Percentiles rank a stretch among this genome's conserved stretches.
These are phyloP conservation scores for Yarrowia sp. DNA, from an alignment of 805 yeast genomes.

Conservation along the genomic window DNA sequence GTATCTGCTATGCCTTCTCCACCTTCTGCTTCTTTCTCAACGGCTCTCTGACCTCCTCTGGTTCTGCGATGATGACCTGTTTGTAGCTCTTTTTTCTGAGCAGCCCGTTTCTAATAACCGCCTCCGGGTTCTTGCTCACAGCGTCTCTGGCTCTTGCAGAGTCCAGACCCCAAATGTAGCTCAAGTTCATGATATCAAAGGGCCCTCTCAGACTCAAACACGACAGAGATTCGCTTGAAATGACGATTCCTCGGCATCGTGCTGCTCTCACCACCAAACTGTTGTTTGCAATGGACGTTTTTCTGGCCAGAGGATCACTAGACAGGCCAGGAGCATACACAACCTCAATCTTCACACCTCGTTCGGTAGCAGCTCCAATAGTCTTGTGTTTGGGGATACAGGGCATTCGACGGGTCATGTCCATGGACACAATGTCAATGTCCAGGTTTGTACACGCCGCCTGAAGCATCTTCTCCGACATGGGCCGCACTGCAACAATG, in stretches of 20 bases:
- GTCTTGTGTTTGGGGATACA: slow-evolving; percentile 79
- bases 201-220: slow-evolving; percentile 59
- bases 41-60: background rate
- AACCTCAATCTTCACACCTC: slow-evolving; percentile 82
- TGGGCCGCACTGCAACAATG: slow-evolving; percentile 76
- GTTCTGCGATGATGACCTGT: slow-evolving; percentile 49
- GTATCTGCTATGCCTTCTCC: background rate
- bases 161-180: slow-evolving; percentile 69
- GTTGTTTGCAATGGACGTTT: slow-evolving; percentile 67
- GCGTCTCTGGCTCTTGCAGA: slow-evolving; percentile 58
- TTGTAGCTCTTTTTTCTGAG: slow-evolving; percentile 72
- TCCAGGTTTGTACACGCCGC: slow-evolving; percentile 73
- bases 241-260: slow-evolving; percentile 72
- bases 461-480: slow-evolving; percentile 73
- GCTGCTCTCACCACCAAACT: slow-evolving; percentile 77
- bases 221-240: slow-evolving; percentile 69
- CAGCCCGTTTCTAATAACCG: slow-evolving; percentile 69
- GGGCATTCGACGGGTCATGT: slow-evolving; percentile 63
- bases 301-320: slow-evolving; percentile 44
- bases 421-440: slow-evolving; percentile 75
- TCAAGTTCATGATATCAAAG: slow-evolving; percentile 64
- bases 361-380: slow-evolving; percentile 74
- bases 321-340: slow-evolving; percentile 46
- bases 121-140: slow-evolving; percentile 57
- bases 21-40: slow-evolving; percentile 20